Percentiles rank a stretch among this genome's conserved stretches.
Evolutionary conservation across 441 rosid genomes (phyloP).

Genomic region (Erodium moschatum): DNA sequence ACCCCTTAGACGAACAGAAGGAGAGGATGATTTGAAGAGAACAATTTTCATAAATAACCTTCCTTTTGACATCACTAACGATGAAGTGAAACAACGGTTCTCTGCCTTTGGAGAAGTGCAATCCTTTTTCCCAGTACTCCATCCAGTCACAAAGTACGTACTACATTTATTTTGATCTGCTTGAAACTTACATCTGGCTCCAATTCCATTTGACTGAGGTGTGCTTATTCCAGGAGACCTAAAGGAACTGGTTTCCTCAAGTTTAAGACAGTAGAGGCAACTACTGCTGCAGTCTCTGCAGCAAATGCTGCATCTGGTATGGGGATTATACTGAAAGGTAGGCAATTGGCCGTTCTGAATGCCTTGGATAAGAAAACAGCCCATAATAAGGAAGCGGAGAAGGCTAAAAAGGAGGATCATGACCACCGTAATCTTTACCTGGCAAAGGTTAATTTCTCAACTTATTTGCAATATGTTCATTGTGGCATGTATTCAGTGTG

Average conservation of each 20-base stretch:
- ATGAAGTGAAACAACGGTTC: constrained; percentile 70
- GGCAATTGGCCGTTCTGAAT: constrained; percentile 60
- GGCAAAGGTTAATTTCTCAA: constrained; percentile 54
- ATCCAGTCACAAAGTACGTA: constrained; percentile 74
- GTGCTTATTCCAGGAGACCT: constrained; percentile 59
- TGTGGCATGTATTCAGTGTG: not conserved
- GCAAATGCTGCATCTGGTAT: constrained; percentile 50
- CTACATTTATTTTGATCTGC: constrained; percentile 13
- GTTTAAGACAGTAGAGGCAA: constrained; percentile 65
- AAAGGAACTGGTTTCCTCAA: constrained; percentile 85
- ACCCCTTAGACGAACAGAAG: constrained; percentile 29
- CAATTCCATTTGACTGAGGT: constrained; percentile 11
- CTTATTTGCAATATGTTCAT: too few relatives aligned
- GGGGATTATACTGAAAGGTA: constrained; percentile 71
- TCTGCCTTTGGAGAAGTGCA: constrained; percentile 66
- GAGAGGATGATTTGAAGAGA: constrained; percentile 52
- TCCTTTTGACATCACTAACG: constrained; percentile 60
- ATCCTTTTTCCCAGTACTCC: constrained; percentile 67
- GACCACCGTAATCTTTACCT: constrained; percentile 80
- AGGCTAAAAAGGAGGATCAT: constrained; percentile 52
- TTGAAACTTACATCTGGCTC: constrained; percentile 14
- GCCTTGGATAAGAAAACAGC: constrained; percentile 82
- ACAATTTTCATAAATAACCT: constrained; percentile 74
- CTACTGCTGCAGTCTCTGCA: constrained; percentile 62
- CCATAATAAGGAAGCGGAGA: constrained; percentile 55